phyloP scores from a whole-genome alignment of 2,329 filamentous ascomycete genomes.

The Xylariaceae sp. region DNA sequence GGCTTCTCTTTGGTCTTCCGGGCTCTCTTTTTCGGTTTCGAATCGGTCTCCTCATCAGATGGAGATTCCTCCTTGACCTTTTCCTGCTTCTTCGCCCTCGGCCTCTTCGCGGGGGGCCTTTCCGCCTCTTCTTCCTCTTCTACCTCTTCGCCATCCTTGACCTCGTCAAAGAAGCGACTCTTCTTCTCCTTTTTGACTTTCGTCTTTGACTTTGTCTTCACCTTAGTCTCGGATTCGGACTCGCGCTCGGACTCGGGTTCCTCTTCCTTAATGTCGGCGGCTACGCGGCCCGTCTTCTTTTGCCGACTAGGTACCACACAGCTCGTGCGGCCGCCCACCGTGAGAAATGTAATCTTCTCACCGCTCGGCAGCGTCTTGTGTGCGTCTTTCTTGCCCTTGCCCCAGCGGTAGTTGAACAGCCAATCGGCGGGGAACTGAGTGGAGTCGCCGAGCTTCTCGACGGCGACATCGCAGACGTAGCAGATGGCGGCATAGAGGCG shows the following conservation, averaged over 20 bases:
- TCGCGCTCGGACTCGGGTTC: slow-evolving; percentile 8
- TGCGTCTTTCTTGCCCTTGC: slow-evolving; percentile 73
- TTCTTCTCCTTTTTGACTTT: slow-evolving; percentile 8
- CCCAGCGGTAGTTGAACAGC: slow-evolving; percentile 86
- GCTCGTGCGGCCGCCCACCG: slow-evolving; percentile 85
- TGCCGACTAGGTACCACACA: slow-evolving; percentile 81
- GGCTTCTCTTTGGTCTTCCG: slow-evolving; percentile 23
- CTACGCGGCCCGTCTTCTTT: slow-evolving; percentile 60
- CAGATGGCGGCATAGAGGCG: slow-evolving; percentile 67
- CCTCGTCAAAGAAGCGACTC: slow-evolving; percentile 13
- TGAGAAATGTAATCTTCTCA: slow-evolving; percentile 77
- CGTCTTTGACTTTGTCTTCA: slow-evolving; percentile 11
- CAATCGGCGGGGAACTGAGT: slow-evolving; percentile 80
- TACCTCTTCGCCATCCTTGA: not conserved
- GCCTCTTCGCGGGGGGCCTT: slow-evolving; percentile 21
- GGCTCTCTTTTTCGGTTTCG: slow-evolving; percentile 16
- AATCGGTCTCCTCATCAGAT: slow-evolving; percentile 19
- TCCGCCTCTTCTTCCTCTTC: slow-evolving; percentile 8
- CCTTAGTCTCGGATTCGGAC: slow-evolving; percentile 7
- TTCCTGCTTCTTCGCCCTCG: slow-evolving; percentile 14
- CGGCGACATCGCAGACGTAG: slow-evolving; percentile 73
- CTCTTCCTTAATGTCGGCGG: slow-evolving; percentile 37
- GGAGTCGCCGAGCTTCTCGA: slow-evolving; percentile 74
- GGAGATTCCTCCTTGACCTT: slow-evolving; percentile 25
- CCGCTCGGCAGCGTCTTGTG: slow-evolving; percentile 69